A percentile compares a stretch with the other conserved stretches of the same genome.
These are phyloP conservation scores for Aulographum hederae DNA, from an alignment of 2,329 filamentous ascomycete species.

Conservation along the genomic window DNA sequence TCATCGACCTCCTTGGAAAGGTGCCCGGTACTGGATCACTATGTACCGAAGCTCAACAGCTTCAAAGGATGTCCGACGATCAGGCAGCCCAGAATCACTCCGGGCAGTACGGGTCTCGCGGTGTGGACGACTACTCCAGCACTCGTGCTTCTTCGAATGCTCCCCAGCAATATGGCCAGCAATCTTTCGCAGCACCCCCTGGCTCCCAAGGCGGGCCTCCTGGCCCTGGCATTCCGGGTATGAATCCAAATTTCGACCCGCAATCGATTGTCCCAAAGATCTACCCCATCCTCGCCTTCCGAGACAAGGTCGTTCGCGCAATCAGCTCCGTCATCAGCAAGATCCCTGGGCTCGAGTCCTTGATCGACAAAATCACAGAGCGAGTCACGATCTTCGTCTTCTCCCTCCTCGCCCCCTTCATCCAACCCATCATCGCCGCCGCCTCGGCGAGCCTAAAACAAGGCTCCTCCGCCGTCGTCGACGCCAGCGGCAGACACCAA, in stretches of 20 bases:
- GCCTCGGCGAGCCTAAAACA: constrained; percentile 72
- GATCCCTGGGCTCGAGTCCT: constrained; percentile 70
- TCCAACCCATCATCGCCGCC: constrained; percentile 77
- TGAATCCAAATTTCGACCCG: constrained; percentile 55
- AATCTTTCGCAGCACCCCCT: constrained; percentile 22
- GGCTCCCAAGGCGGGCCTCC: constrained; percentile 25
- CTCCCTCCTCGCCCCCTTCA: constrained; percentile 75
- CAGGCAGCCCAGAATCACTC: constrained; percentile 22
- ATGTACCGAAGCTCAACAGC: constrained; percentile 24
- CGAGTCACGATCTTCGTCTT: constrained; percentile 83
- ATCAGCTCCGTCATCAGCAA: constrained; percentile 78
- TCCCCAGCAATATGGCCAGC: constrained; percentile 17
- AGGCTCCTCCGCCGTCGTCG: constrained; percentile 56
- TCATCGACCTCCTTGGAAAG: constrained; percentile 57
- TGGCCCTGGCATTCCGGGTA: constrained; percentile 45
- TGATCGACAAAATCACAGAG: constrained; percentile 91
- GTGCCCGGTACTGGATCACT: constrained; percentile 42
- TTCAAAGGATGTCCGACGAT: constrained; percentile 28
- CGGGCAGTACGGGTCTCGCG: constrained; percentile 24
- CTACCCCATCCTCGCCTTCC: constrained; percentile 85
- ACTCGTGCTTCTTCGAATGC: constrained; percentile 17
- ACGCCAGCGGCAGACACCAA: constrained; percentile 29
- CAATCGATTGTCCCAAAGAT: constrained; percentile 41
- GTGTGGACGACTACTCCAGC: constrained; percentile 17
- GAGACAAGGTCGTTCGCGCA: constrained; percentile 79